Conservation (phyloP, 2,329 filamentous ascomycete species). For the Didymellaceae sp. region DNA sequence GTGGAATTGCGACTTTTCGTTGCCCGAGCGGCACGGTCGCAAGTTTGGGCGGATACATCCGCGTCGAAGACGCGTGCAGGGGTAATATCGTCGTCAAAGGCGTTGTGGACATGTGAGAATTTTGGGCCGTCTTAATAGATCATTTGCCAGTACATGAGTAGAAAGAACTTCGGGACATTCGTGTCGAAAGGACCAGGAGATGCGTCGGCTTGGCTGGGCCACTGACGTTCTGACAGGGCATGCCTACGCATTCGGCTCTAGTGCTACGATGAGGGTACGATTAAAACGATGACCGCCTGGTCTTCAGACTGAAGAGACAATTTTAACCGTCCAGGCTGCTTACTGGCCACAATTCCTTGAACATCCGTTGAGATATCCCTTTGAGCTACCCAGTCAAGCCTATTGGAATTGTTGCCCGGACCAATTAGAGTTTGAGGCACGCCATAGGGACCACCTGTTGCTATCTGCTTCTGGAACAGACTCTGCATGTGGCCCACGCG, state of each 20-base stretch:
- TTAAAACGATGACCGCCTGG: constrained; percentile 14
- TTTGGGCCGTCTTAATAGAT: constrained; percentile 1
- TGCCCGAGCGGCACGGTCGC: constrained; percentile 17
- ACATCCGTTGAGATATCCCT: constrained; percentile 10
- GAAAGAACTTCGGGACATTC: not conserved
- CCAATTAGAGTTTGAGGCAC: constrained; percentile 7
- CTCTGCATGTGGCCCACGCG: constrained; percentile 8
- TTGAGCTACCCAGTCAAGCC: not conserved
- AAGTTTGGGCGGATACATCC: constrained; percentile 12
- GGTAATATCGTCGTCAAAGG: constrained; percentile 6
- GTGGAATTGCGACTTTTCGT: constrained; percentile 43
- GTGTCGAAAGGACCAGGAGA: constrained; percentile 7
- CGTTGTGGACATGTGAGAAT: constrained; percentile 7
- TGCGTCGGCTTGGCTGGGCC: constrained; percentile 1
- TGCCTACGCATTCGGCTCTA: constrained; percentile 18
- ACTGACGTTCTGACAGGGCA: constrained; percentile 6
- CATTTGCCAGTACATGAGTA: not conserved
- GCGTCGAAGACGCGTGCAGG: constrained; percentile 14
- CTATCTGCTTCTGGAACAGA: constrained; percentile 10
- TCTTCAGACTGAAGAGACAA: constrained; percentile 2
- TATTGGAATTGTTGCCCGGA: not conserved
- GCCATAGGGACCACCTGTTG: not conserved
- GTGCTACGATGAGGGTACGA: constrained; percentile 13
- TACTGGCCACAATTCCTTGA: not conserved
- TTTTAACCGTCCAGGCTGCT: not conserved